A percentile compares a stretch with the other conserved stretches of the same genome.
These are phyloP conservation scores for Ichthyophthirius multifiliis DNA, from an alignment of 169 alveolate species.

Conservation along the genomic window DNA sequence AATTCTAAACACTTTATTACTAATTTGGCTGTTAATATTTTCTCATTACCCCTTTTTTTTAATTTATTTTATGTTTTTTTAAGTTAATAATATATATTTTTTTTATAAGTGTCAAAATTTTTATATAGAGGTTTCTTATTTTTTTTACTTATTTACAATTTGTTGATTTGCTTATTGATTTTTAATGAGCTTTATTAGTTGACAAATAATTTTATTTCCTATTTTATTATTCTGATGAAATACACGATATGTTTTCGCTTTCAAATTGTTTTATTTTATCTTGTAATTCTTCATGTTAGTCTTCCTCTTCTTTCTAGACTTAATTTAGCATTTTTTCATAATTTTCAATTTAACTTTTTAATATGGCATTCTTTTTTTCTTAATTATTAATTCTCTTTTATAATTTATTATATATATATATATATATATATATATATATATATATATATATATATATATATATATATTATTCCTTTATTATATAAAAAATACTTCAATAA, in stretches of 20 bases:
- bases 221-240: not conserved
- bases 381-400: constrained; percentile 25
- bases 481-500: not conserved
- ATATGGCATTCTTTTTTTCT: constrained; percentile 35
- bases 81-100: no score
- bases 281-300: not conserved
- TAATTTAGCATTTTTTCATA: constrained; percentile 33
- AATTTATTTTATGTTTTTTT: no score
- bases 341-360: constrained; percentile 27
- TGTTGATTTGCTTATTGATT: not conserved
- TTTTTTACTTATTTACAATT: not conserved
- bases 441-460: not conserved
- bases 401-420: not conserved
- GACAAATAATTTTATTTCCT: not conserved
- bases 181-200: not conserved
- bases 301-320: constrained; percentile 11
- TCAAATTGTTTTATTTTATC: not conserved
- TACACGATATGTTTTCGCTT: not conserved
- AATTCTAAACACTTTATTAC: not conserved
- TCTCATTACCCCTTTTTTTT: constrained; percentile 7
- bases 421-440: no score
- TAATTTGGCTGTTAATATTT: not conserved
- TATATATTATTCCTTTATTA: not conserved
- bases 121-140: not conserved
- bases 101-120: no score